A percentile compares a stretch with the other conserved stretches of the same genome.
These are phyloP conservation scores for Sclerotinia glacialis DNA, from an alignment of 2,329 filamentous ascomycete genomes.

Conservation along the genomic window DNA sequence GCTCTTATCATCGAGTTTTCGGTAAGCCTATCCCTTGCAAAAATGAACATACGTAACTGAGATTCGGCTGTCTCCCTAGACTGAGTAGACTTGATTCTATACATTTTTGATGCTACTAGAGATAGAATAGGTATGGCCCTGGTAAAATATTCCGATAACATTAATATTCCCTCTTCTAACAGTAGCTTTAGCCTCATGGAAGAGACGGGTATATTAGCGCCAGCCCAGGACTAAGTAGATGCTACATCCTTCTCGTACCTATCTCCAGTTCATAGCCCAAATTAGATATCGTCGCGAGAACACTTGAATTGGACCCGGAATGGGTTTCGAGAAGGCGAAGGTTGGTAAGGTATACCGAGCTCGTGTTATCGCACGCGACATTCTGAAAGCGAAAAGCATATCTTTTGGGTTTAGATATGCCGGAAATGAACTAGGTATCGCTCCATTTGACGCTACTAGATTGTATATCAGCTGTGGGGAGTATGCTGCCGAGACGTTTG, in stretches of 20 bases:
- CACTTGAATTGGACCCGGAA: neutral
- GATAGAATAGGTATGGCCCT: too few species aligned
- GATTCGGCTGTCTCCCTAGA: too few species aligned
- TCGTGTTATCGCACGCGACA: neutral
- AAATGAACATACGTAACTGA: too few species aligned
- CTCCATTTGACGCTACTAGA: neutral
- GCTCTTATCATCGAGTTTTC: too few species aligned
- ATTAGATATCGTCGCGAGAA: neutral
- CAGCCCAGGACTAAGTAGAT: neutral
- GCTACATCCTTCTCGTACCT: neutral
- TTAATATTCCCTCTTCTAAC: neutral
- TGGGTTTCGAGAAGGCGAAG: neutral
- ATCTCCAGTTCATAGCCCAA: neutral
- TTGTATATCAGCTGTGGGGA: neutral
- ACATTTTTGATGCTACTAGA: too few species aligned
- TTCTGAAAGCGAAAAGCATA: neutral
- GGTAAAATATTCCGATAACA: too few species aligned
- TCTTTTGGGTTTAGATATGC: neutral
- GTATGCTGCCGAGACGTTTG: neutral
- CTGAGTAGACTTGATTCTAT: too few species aligned
- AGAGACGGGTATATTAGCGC: neutral
- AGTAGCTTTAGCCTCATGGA: neutral
- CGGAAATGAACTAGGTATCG: neutral
- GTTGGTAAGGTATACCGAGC: neutral
- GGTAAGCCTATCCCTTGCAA: too few species aligned